Evolutionary conservation across 2,329 filamentous ascomycete genomes (phyloP).

Genomic region (Fusarium sp.): DNA sequence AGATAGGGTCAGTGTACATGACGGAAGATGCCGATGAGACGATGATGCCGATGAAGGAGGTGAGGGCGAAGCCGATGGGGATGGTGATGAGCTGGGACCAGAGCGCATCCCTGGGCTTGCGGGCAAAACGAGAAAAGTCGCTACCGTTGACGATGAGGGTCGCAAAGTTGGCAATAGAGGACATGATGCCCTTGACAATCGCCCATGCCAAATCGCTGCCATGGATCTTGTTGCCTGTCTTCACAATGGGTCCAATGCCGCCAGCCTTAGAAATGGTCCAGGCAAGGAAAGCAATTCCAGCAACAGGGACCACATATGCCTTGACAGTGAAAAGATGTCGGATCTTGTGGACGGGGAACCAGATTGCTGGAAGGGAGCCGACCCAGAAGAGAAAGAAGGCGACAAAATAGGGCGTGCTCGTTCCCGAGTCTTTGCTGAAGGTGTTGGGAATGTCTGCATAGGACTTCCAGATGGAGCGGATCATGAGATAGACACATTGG

Average conservation of each 20-base stretch:
- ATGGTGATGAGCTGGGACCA: conserved; percentile 85
- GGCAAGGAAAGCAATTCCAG: conserved; percentile 87
- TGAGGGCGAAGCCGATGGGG: conserved; percentile 78
- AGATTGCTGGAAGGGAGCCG: conserved; percentile 83
- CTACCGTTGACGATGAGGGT: conserved; percentile 86
- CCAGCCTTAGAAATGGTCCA: conserved; percentile 87
- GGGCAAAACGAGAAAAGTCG: conserved; percentile 87
- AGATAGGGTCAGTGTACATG: conserved; percentile 75
- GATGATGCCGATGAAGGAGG: conserved; percentile 86
- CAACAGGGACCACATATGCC: conserved; percentile 83
- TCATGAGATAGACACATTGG: conserved; percentile 89
- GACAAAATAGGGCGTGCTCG: conserved; percentile 79
- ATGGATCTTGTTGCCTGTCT: conserved; percentile 70
- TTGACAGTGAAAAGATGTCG: conserved; percentile 93
- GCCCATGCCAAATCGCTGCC: conserved; percentile 83
- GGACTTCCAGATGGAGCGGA: conserved; percentile 82
- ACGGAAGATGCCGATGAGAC: conserved; percentile 79
- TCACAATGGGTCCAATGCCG: conserved; percentile 85
- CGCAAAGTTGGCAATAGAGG: conserved; percentile 89
- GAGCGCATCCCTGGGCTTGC: conserved; percentile 79
- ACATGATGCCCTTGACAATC: conserved; percentile 88
- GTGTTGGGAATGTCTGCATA: conserved; percentile 76
- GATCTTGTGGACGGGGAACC: conserved; percentile 90
- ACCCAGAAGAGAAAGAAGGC: conserved; percentile 93
- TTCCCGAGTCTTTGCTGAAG: conserved; percentile 74